Evolutionary conservation across 2,329 filamentous ascomycete genomes (phyloP), one percentile per base, ranked within the genome.

Genomic region (Fusarium setosum): DNA sequence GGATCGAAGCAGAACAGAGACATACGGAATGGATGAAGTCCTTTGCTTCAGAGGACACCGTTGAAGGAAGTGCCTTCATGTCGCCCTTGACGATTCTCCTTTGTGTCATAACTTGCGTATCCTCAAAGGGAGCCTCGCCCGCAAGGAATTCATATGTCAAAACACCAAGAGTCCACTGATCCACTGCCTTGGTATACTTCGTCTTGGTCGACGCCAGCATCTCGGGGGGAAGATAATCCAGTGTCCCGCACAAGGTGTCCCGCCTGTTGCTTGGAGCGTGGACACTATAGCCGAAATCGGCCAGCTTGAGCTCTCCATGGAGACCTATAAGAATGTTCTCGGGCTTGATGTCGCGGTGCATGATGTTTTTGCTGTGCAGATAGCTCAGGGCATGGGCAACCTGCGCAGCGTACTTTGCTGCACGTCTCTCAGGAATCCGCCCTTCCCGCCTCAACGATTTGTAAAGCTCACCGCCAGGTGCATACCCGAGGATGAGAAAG

Each of bases 401-500:
- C 73, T 92, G 90, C 3, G 90, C 90, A 63, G 91, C 86, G 72
- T 92, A 92, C 73, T 90, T 86, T 11, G 90, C 90, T 17, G 90
- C 89, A 68, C 89, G 89, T 82, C 84, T 86, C 74, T 92, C 90
- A 0, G 88, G 84, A 72, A 92, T 92, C 40, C 86, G 84, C 73
- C 86, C 83, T 67, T 89, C 89, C 69, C 86, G 86, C 50, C 89
- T 83, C 51, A 92, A 80, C 70, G 91, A 88, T 79, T 92, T 92
- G 78, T 92, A 92, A 29, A 92, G 79, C 72, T 92, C 90, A 49
- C 90, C 90, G 44, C 66, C 64, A 31, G 73, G 88, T 6, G 90
- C 90, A 67, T 90, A 92, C 72, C 92, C 90, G 21, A 92, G 82
- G 59, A 92, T 91, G 51, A 92, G 78, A 76, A 92, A 92, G 61